These are phyloP conservation scores for Nothopassalora personata DNA, from an alignment of 2,329 filamentous ascomycete genomes.

Conservation along the genomic window DNA sequence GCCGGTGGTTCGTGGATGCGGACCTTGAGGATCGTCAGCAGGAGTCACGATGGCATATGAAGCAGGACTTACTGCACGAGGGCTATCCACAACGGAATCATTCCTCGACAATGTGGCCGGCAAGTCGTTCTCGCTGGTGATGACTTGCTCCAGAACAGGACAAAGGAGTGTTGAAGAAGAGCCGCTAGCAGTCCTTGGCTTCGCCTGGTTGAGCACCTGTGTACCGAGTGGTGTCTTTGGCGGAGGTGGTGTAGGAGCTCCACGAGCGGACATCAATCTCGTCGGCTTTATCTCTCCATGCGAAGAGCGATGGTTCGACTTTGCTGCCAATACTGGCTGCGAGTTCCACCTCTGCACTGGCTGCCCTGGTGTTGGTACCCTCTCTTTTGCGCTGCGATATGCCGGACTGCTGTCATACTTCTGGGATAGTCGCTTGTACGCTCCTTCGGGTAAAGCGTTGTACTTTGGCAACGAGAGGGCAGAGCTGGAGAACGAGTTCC, in stretches of 20 bases:
- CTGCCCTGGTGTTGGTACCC: slow-evolving; percentile 19
- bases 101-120: not conserved
- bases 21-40: slow-evolving; percentile 10
- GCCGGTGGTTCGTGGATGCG: slow-evolving; percentile 35
- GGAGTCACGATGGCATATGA: not conserved
- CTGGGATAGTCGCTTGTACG: slow-evolving; percentile 13
- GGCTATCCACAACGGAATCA: slow-evolving; percentile 3
- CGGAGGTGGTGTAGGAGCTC: slow-evolving; percentile 27
- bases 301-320: slow-evolving; percentile 19
- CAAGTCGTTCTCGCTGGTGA: not conserved
- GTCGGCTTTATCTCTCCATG: slow-evolving; percentile 30
- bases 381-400: slow-evolving; percentile 18
- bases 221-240: slow-evolving; percentile 19
- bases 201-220: slow-evolving; percentile 10
- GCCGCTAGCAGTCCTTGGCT: not conserved
- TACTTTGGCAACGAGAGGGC: slow-evolving; percentile 5
- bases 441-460: not conserved
- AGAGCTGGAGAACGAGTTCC: not conserved
- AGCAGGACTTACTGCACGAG: slow-evolving; percentile 5
- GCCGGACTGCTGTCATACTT: slow-evolving; percentile 26
- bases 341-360: slow-evolving; percentile 30
- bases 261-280: slow-evolving; percentile 28
- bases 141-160: slow-evolving; percentile 3
- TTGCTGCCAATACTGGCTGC: slow-evolving; percentile 27
- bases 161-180: slow-evolving; percentile 3